These are phyloP conservation scores for Pestalotiopsis sp. DNA, from an alignment of 2,329 filamentous ascomycete genomes.

Conservation along the genomic window DNA sequence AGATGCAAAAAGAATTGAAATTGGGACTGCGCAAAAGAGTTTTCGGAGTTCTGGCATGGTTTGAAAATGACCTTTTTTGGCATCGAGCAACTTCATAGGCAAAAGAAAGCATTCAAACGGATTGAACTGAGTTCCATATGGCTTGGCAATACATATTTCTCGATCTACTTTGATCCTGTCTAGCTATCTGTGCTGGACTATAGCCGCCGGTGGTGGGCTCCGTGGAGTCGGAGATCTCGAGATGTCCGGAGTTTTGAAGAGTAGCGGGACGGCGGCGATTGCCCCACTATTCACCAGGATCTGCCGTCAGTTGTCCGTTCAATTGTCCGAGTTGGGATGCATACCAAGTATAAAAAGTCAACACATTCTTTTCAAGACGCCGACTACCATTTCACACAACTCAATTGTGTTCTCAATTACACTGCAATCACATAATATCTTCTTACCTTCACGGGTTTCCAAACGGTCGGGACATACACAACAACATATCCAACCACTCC, in stretches of 20 bases:
- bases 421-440: neutral
- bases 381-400: neutral
- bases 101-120: neutral
- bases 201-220: neutral
- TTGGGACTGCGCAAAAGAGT: neutral
- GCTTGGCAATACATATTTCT: neutral
- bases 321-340: neutral
- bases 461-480: no score
- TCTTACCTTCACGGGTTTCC: no score
- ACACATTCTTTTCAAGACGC: neutral
- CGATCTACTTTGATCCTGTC: neutral
- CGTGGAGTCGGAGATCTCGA: neutral
- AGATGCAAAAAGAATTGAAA: neutral
- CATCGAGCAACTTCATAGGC: neutral
- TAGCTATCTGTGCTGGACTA: no score
- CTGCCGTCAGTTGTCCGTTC: neutral
- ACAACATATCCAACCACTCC: no score
- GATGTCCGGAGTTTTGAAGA: neutral
- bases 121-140: neutral
- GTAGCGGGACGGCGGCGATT: neutral
- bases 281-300: neutral
- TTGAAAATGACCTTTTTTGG: neutral
- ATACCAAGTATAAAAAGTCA: neutral
- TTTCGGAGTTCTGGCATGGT: constrained; percentile 1
- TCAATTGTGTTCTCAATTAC: neutral